Percentiles rank a stretch among this genome's conserved stretches.
These are phyloP conservation scores for Petrea volubilis DNA, from an alignment of 257 asterid genomes.

Conservation along the genomic window DNA sequence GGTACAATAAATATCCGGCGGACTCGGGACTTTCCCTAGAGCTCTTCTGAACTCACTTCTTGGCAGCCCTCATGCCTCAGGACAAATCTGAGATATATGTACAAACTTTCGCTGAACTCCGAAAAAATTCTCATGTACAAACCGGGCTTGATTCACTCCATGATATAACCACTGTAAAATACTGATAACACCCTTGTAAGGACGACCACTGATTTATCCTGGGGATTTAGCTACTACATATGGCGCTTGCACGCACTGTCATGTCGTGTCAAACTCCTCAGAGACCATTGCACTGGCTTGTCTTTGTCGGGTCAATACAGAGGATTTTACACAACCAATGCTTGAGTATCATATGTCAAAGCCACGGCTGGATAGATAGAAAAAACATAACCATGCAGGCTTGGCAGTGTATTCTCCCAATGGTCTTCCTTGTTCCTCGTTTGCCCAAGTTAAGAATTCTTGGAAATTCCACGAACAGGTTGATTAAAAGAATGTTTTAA, in stretches of 20 bases:
- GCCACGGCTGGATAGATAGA: slow-evolving; percentile 6
- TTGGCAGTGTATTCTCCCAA: neutral
- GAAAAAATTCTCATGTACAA: slow-evolving; percentile 17
- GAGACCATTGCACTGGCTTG: neutral
- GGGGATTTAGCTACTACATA: neutral
- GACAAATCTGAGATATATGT: slow-evolving; percentile 18
- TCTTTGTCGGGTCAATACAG: neutral
- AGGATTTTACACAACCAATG: neutral
- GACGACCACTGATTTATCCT: neutral
- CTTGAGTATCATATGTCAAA: slow-evolving; percentile 8
- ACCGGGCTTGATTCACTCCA: slow-evolving; percentile 10
- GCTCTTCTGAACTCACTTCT: slow-evolving; percentile 16
- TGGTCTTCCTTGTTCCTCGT: neutral
- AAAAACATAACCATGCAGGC: neutral
- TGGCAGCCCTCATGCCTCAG: neutral
- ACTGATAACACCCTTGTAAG: neutral
- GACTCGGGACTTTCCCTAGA: neutral
- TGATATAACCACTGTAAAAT: neutral
- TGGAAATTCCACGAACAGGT: neutral
- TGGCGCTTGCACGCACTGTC: slow-evolving; percentile 13
- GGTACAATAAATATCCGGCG: slow-evolving; percentile 24
- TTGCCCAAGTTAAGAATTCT: neutral
- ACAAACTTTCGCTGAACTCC: slow-evolving; percentile 12
- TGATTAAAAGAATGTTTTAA: no score
- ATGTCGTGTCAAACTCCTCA: neutral